phyloP scores from a whole-genome alignment of 176 grass and related monocot genomes.

The Rhipidocladum racemiflorum region DNA sequence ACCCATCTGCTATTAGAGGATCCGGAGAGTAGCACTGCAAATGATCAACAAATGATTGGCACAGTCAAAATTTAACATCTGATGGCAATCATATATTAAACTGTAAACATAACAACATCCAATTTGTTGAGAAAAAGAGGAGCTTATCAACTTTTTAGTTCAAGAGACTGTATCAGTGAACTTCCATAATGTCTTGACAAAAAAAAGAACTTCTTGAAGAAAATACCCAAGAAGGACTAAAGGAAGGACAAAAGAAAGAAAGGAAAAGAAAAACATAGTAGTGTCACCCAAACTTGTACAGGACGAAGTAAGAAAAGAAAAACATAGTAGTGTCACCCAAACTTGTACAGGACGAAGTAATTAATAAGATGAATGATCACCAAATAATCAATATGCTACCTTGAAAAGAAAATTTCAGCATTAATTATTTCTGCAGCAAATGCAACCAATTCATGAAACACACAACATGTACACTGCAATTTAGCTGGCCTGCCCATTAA shows the following conservation, averaged over 20 bases:
- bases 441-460: constrained; percentile 18
- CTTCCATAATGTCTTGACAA: neutral
- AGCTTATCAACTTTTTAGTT: neutral
- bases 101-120: neutral
- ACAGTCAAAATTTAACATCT: constrained; percentile 16
- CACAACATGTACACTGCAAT: neutral
- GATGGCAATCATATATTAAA: neutral
- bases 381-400: constrained; percentile 1
- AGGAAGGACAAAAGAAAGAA: neutral
- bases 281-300: neutral
- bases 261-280: neutral
- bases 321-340: neutral
- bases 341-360: neutral
- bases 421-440: neutral
- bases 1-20: constrained; percentile 83
- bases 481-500: constrained; percentile 17
- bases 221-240: neutral
- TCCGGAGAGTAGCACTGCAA: constrained; percentile 87
- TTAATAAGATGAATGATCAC: neutral
- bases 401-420: constrained; percentile 27
- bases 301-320: neutral
- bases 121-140: neutral
- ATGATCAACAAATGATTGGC: constrained; percentile 25
- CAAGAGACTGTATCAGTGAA: constrained; percentile 8
- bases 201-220: neutral